These are phyloP conservation scores for Violaceomyces palustris DNA, from an alignment of 1,284 basidiomycete species.

Conservation along the genomic window DNA sequence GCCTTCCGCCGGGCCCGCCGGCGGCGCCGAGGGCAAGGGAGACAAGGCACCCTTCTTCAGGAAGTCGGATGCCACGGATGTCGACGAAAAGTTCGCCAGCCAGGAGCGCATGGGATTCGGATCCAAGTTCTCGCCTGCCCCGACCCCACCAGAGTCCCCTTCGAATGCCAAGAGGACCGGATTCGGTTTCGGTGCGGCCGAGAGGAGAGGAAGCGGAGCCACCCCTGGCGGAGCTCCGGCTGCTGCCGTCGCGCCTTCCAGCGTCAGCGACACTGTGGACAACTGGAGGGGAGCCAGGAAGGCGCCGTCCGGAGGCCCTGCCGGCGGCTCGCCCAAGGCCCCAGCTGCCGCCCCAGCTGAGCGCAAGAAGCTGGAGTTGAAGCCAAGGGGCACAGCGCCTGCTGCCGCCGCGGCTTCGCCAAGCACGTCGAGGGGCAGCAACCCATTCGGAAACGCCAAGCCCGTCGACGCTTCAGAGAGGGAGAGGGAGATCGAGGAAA, in stretches of 20 bases:
- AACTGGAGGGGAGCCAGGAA: constrained; percentile 33
- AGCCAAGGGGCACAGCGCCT: constrained; percentile 58
- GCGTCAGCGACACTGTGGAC: constrained; percentile 13
- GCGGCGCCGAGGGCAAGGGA: background rate
- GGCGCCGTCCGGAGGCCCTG: constrained; percentile 18
- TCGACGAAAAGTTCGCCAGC: constrained; percentile 36
- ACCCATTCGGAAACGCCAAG: constrained; percentile 85
- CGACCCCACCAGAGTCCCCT: constrained; percentile 39
- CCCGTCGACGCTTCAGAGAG: constrained; percentile 76
- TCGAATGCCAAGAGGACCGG: constrained; percentile 21
- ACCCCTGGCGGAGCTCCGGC: constrained; percentile 1
- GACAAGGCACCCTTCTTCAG: constrained; percentile 5
- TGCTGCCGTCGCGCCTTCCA: no score
- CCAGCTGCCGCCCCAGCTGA: constrained; percentile 33
- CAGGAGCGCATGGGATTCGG: constrained; percentile 50
- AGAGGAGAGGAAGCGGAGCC: constrained; percentile 14
- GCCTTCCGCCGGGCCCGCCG: background rate
- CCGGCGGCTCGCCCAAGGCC: no score
- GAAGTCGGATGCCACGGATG: constrained; percentile 33
- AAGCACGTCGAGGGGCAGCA: constrained; percentile 57
- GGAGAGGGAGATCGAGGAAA: constrained; percentile 68
- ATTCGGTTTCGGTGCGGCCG: constrained; percentile 35
- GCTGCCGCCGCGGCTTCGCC: constrained; percentile 68
- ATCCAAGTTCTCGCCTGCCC: constrained; percentile 36
- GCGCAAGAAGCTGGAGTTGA: constrained; percentile 50